Percentiles rank a stretch among this genome's conserved stretches.
phyloP scores from a whole-genome alignment of 371 early-diverging fungal species.

The Zychaea mexicana region DNA sequence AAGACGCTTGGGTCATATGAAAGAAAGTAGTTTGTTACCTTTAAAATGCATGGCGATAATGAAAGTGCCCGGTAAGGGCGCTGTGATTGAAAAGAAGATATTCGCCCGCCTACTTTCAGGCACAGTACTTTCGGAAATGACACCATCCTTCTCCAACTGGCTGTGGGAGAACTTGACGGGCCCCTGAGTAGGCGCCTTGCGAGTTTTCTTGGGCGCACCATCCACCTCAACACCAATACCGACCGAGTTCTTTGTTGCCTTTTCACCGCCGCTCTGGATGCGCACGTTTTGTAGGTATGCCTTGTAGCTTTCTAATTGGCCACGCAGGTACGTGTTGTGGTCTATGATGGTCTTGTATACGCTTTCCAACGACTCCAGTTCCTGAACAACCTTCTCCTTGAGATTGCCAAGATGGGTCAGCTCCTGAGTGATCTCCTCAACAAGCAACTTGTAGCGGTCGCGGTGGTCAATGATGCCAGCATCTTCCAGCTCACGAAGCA shows the following conservation, averaged over 20 bases:
- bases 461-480: conserved; percentile 71
- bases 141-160: conserved; percentile 90
- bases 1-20: no score
- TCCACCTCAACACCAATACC: conserved; percentile 53
- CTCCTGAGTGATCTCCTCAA: conserved; percentile 88
- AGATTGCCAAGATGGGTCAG: conserved; percentile 88
- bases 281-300: conserved; percentile 95
- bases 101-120: conserved; percentile 87
- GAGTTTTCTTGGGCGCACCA: conserved; percentile 35
- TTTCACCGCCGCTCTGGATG: conserved; percentile 71
- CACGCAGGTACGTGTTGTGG: conserved; percentile 89
- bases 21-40: conserved; percentile 31
- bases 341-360: conserved; percentile 93
- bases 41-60: conserved; percentile 90
- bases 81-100: conserved; percentile 86
- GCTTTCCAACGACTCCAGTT: conserved; percentile 72
- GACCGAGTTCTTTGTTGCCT: conserved; percentile 43
- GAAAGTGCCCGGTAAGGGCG: conserved; percentile 88
- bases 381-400: conserved; percentile 83
- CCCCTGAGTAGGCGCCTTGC: conserved; percentile 43
- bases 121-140: conserved; percentile 89
- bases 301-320: conserved; percentile 93
- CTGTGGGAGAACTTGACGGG: conserved; percentile 81
- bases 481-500: conserved; percentile 86
- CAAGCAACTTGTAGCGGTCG: conserved; percentile 81